phyloP scores from a whole-genome alignment of 2,329 filamentous ascomycete species.

The Stylonectria norvegica region DNA sequence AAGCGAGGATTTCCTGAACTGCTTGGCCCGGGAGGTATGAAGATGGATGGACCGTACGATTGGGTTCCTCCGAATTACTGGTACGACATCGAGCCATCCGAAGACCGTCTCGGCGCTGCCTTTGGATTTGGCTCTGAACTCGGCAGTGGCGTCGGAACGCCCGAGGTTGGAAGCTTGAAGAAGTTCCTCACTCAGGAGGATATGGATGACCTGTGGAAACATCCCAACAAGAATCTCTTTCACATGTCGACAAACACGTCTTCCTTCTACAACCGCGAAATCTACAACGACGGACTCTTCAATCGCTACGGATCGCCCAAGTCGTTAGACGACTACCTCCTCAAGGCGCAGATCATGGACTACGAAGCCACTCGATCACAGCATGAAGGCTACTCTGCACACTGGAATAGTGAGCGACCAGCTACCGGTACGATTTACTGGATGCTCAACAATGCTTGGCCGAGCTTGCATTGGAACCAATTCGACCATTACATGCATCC shows the following conservation, averaged over 20 bases:
- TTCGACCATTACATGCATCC: constrained; percentile 62
- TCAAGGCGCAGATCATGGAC: constrained; percentile 60
- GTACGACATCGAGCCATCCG: constrained; percentile 44
- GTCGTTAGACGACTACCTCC: constrained; percentile 54
- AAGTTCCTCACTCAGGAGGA: constrained; percentile 51
- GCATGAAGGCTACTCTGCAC: constrained; percentile 53
- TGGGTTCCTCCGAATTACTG: constrained; percentile 65
- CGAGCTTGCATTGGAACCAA: constrained; percentile 61
- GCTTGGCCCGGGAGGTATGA: constrained; percentile 57
- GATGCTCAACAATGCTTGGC: constrained; percentile 67
- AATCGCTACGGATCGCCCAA: constrained; percentile 48
- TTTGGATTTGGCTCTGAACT: constrained; percentile 64
- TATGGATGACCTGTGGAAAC: constrained; percentile 53
- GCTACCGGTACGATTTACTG: constrained; percentile 63
- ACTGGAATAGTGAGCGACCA: constrained; percentile 48
- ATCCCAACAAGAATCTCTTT: constrained; percentile 50
- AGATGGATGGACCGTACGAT: constrained; percentile 65
- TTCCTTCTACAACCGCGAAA: constrained; percentile 51
- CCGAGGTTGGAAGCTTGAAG: constrained; percentile 51
- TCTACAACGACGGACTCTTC: constrained; percentile 56
- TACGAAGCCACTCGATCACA: constrained; percentile 61
- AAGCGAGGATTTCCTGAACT: constrained; percentile 50
- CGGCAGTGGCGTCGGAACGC: constrained; percentile 60
- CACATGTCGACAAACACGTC: constrained; percentile 59
- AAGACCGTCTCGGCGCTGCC: constrained; percentile 48